Percentiles rank a stretch among this genome's conserved stretches.
Conservation (phyloP, 2,329 filamentous ascomycete species). For the Diplodia corticola region DNA sequence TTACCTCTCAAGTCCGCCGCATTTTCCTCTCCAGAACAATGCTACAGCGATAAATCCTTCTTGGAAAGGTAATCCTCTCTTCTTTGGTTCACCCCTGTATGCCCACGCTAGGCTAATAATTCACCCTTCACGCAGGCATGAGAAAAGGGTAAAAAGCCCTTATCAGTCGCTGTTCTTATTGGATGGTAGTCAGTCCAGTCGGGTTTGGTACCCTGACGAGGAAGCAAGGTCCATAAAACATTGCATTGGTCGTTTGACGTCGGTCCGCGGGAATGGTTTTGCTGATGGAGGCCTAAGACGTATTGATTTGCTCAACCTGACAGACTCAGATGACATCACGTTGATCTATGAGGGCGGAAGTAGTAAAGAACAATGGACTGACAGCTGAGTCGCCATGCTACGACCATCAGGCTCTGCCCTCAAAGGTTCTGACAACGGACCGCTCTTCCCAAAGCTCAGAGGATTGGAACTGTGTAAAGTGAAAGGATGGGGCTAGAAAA, state of each 20-base stretch:
- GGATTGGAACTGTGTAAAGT: too few species aligned
- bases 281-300: not conserved
- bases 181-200: not conserved
- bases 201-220: not conserved
- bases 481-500: too few species aligned
- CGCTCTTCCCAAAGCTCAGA: not conserved
- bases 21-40: not conserved
- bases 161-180: not conserved
- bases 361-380: not conserved
- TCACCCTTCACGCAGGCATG: not conserved
- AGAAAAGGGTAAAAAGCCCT: not conserved
- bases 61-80: not conserved
- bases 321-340: not conserved
- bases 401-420: not conserved
- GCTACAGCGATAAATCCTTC: not conserved
- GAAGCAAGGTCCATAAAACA: not conserved
- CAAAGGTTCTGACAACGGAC: not conserved
- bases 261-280: not conserved
- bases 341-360: not conserved
- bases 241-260: not conserved
- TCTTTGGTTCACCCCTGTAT: not conserved
- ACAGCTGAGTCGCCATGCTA: not conserved
- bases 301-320: not conserved
- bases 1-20: too few species aligned
- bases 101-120: not conserved